Evolutionary conservation across 148 eudicot genomes (phyloP).

Genomic region (Cornus controversa): DNA sequence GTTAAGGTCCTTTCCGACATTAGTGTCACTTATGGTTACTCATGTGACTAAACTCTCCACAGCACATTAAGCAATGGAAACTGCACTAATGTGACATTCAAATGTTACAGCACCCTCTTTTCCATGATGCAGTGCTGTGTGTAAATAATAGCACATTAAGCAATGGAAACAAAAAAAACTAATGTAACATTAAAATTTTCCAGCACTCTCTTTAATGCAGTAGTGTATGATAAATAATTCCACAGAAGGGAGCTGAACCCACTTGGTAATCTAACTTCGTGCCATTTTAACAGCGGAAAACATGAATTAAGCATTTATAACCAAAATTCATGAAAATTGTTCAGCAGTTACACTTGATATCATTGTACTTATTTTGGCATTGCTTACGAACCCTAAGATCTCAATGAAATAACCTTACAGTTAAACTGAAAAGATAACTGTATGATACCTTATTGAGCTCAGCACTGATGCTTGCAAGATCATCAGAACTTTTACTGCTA

Average conservation of each 20-base stretch:
- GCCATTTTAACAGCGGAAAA: neutral
- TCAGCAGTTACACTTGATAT: neutral
- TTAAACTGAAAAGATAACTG: neutral
- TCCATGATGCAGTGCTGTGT: neutral
- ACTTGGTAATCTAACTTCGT: neutral
- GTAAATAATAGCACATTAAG: neutral
- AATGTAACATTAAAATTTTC: neutral
- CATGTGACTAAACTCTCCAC: neutral
- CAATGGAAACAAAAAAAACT: neutral
- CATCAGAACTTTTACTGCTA: slow-evolving; percentile 30
- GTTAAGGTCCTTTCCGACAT: neutral
- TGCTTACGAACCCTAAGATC: neutral
- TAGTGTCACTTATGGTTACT: neutral
- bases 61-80: neutral
- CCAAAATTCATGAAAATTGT: neutral
- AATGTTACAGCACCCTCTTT: neutral
- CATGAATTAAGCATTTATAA: neutral
- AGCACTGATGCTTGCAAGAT: slow-evolving; percentile 46
- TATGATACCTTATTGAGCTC: slow-evolving; percentile 62
- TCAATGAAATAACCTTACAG: neutral
- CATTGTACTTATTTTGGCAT: neutral
- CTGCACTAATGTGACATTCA: neutral
- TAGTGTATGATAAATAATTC: too few species aligned
- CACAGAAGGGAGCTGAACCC: neutral
- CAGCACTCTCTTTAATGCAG: neutral